These are phyloP conservation scores for Golubevia sp. DNA, from an alignment of 1,284 basidiomycete species.

Conservation along the genomic window DNA sequence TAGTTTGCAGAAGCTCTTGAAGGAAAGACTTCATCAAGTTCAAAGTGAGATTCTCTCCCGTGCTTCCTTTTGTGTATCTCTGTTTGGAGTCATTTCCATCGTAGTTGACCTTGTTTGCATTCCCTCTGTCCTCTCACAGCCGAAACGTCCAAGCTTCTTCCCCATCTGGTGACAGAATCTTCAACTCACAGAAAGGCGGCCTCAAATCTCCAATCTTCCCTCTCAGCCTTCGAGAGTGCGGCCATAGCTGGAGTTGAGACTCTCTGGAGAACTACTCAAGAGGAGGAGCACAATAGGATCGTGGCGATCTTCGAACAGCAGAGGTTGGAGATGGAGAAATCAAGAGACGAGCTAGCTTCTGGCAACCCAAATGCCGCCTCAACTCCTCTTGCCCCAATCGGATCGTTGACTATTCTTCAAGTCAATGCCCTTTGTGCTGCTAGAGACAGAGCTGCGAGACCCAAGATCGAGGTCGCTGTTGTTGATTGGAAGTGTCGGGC, in stretches of 20 bases:
- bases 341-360: background rate
- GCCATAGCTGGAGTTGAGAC: constrained; percentile 14
- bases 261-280: constrained; percentile 8
- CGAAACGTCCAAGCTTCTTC: constrained; percentile 24
- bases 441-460: background rate
- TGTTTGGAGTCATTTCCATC: background rate
- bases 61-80: background rate
- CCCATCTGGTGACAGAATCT: constrained; percentile 25
- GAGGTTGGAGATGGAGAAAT: background rate
- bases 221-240: constrained; percentile 25
- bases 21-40: constrained; percentile 20
- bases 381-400: background rate
- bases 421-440: background rate
- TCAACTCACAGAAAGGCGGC: constrained; percentile 16
- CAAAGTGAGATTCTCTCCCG: constrained; percentile 12
- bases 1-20: constrained; percentile 42
- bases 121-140: background rate
- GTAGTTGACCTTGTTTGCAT: background rate
- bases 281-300: background rate
- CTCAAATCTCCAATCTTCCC: constrained; percentile 11
- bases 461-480: background rate
- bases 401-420: background rate
- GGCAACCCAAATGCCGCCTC: background rate
- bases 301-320: background rate
- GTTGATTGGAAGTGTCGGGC: background rate